Percentiles rank a stretch among this genome's conserved stretches.
Conservation (phyloP, 768 basidiomycete genomes). For the Tephrocybe rancida region DNA sequence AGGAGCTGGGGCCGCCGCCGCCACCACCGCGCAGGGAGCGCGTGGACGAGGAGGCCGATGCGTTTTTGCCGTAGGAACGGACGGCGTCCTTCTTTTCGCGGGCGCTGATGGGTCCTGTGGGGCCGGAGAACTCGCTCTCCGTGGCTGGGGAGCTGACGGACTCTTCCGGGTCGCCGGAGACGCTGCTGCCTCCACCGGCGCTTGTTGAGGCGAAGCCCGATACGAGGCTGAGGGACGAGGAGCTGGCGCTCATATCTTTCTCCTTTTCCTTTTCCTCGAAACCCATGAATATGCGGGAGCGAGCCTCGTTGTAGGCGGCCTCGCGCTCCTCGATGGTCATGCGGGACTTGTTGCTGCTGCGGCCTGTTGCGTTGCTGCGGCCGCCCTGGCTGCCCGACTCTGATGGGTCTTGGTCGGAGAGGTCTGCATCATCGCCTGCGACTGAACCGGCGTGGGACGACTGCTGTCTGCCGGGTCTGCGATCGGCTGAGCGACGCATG, state of each 20-base stretch:
- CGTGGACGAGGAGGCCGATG: conserved; percentile 58
- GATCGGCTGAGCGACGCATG: conserved; percentile 73
- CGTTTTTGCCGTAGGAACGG: conserved; percentile 43
- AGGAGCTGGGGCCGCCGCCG: conserved; percentile 57
- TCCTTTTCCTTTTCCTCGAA: conserved; percentile 78
- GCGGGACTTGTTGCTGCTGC: conserved; percentile 60
- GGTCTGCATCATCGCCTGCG: conserved; percentile 73
- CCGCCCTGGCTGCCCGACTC: conserved; percentile 79
- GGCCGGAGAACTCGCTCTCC: conserved; percentile 79
- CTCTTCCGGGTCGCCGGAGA: conserved; percentile 68
- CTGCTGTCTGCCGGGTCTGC: conserved; percentile 50
- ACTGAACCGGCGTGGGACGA: conserved; percentile 72
- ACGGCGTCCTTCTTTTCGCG: conserved; percentile 58
- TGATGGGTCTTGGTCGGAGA: conserved; percentile 79
- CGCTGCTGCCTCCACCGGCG: conserved; percentile 55
- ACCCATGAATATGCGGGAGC: conserved; percentile 84
- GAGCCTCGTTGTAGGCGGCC: conserved; percentile 87
- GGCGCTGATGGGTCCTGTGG: conserved; percentile 43
- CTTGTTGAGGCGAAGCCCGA: conserved; percentile 65
- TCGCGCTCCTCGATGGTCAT: conserved; percentile 86
- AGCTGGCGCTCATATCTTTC: conserved; percentile 75
- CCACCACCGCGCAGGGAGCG: conserved; percentile 62
- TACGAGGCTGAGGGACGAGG: conserved; percentile 71
- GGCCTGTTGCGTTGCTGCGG: conserved; percentile 62
- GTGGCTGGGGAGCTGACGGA: conserved; percentile 71